A percentile compares a stretch with the other conserved stretches of the same genome.
Conservation (phyloP, 1,284 basidiomycete species). For the Inonotus obliquus region DNA sequence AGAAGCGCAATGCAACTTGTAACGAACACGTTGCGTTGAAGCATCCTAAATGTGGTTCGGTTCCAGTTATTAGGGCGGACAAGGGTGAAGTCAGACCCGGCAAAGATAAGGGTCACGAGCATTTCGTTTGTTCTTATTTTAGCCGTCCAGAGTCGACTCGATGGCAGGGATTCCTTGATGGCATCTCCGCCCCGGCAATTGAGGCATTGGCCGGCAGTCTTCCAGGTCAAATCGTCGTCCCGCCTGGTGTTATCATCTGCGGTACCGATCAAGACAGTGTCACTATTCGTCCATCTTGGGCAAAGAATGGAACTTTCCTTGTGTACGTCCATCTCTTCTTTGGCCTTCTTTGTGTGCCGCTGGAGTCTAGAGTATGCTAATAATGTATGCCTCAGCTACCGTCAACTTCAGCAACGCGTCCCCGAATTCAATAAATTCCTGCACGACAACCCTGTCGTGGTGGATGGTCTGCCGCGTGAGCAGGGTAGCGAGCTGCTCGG, state of each 20-base stretch:
- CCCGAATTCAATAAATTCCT: slow-evolving; percentile 52
- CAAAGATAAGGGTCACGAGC: slow-evolving; percentile 32
- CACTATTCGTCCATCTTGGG: slow-evolving; percentile 42
- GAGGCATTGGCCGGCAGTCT: slow-evolving; percentile 34
- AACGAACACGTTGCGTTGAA: too few relatives aligned
- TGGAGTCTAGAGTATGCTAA: neutral
- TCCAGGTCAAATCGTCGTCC: slow-evolving; percentile 37
- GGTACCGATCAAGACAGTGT: slow-evolving; percentile 32
- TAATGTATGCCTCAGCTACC: slow-evolving; percentile 31
- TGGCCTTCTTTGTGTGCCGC: neutral
- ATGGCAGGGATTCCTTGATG: slow-evolving; percentile 42
- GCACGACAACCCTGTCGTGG: slow-evolving; percentile 35
- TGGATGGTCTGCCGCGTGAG: slow-evolving; percentile 32
- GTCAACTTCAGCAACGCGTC: slow-evolving; percentile 50
- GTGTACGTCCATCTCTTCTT: slow-evolving; percentile 24
- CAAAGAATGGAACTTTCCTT: slow-evolving; percentile 49
- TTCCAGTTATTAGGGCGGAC: too few relatives aligned
- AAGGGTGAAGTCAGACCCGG: slow-evolving; percentile 32
- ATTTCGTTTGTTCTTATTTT: slow-evolving; percentile 29
- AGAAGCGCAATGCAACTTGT: too few relatives aligned
- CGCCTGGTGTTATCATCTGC: slow-evolving; percentile 35
- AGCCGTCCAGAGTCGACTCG: too few relatives aligned
- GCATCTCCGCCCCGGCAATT: slow-evolving; percentile 42
- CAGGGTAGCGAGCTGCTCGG: slow-evolving; percentile 46
- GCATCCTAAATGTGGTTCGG: too few relatives aligned